A percentile compares a stretch with the other conserved stretches of the same genome.
These are phyloP conservation scores for Alternaria triticimaculans DNA, from an alignment of 2,329 filamentous ascomycete genomes.

Conservation along the genomic window DNA sequence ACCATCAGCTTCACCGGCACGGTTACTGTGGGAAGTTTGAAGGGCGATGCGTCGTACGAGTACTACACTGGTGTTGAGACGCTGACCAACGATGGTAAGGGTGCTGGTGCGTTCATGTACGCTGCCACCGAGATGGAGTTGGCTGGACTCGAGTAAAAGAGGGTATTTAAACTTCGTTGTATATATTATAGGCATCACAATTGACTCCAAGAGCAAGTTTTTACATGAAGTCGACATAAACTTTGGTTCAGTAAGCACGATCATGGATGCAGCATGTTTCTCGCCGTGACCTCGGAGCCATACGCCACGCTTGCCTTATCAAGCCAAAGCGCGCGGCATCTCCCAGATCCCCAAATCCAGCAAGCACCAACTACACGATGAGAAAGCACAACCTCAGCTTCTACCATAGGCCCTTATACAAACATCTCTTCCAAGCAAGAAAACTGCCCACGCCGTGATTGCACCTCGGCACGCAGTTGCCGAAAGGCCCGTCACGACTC, in stretches of 20 bases:
- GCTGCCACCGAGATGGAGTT: slow-evolving; percentile 42
- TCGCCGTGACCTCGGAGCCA: neutral
- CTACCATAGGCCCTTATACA: neutral
- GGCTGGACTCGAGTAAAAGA: slow-evolving; percentile 13
- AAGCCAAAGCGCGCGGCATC: neutral
- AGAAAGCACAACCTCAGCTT: neutral
- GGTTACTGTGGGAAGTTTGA: slow-evolving; percentile 60
- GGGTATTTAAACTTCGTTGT: neutral
- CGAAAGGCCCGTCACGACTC: slow-evolving; percentile 12
- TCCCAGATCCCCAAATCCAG: neutral
- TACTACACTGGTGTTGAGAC: slow-evolving; percentile 49
- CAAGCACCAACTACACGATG: neutral
- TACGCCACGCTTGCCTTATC: neutral
- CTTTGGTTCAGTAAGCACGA: neutral
- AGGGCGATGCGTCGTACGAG: slow-evolving; percentile 58
- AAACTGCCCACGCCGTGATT: neutral
- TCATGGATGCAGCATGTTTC: neutral
- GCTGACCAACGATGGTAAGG: slow-evolving; percentile 49
- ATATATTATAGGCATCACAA: slow-evolving; percentile 1
- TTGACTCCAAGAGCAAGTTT: neutral
- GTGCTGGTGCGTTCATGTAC: slow-evolving; percentile 52
- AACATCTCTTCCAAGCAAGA: neutral
- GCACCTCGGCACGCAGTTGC: neutral
- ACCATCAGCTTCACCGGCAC: slow-evolving; percentile 61
- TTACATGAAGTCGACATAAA: neutral